Base-by-base conservation (phyloP, 192 early-diverging fungal genomes). In the Spinellus fusiger region DNA sequence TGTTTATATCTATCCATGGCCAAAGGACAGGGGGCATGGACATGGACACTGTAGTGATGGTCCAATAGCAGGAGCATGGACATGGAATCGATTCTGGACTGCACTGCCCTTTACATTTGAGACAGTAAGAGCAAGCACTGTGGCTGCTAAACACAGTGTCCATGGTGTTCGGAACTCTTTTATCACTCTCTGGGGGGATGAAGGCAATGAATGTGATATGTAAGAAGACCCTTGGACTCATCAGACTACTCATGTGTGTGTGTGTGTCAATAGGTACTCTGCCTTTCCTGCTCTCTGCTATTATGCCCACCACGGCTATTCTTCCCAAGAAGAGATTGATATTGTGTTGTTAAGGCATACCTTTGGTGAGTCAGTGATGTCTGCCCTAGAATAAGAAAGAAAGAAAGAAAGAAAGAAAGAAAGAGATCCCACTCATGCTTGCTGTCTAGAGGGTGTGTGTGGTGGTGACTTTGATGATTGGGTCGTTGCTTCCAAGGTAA, bases 171-270 rank as follows among this genome's bases (percentile, higher is more conserved):
- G 72, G 23, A 89, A 92, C 65, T 80, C 84, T 22, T 90, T 94
- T 77, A 86, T 91, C 44, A 93, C 91, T 1, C 82, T 87, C 15
- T 94, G 91, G 92, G 92, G 92, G 22, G 92, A 94, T 66, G 92
- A 94, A 59, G 92, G 91, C 37, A 92, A 93, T 71, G 92, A 94
- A 73, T 94, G 86, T 66, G 92, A 93, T 66, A 81, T 93, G 70
- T 69, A 76, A 44, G 65, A 38, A 35, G 46, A 38, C 3, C 29
- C 8, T 25, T 12, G 12, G 37, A 50, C 22, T 53, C 18, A 16
- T 54, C 13, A 52, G 44, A n/a, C 12, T 35, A 2, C 23, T 31
- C 5, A 25, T 25, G 44, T 15, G n/a, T 20, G 26, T n/a, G 3
- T 50, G 20, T 15, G 18, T 44, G 37, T 59, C 5, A 58, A 6